phyloP scores from a whole-genome alignment of 805 yeast genomes.

The Yarrowia keelungensis region DNA sequence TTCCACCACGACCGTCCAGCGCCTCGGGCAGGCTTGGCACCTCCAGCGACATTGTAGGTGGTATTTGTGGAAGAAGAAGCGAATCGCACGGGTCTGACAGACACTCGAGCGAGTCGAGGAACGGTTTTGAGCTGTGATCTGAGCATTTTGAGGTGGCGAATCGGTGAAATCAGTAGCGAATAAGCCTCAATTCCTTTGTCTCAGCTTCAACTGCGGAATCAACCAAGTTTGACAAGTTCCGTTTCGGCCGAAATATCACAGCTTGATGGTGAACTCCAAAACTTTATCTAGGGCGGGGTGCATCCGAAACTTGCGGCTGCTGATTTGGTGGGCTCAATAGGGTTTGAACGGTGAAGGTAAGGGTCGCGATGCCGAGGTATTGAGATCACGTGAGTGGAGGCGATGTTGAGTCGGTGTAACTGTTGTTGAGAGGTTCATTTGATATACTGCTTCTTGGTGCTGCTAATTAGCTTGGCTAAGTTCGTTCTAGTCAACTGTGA shows the following conservation, averaged over 20 bases:
- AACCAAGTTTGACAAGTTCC: too few species aligned
- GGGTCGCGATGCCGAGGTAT: too few species aligned
- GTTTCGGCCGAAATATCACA: not conserved
- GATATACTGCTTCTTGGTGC: too few species aligned
- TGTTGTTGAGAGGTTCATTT: too few species aligned
- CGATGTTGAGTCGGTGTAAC: too few species aligned
- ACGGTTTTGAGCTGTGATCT: constrained; percentile 4
- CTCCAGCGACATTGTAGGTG: constrained; percentile 17
- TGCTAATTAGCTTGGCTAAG: too few species aligned
- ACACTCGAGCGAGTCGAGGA: not conserved
- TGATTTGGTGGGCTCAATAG: not conserved
- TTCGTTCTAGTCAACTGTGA: too few species aligned
- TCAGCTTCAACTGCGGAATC: too few species aligned
- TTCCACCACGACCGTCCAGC: constrained; percentile 25
- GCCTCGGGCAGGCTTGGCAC: not conserved
- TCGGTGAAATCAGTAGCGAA: too few species aligned
- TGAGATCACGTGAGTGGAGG: too few species aligned
- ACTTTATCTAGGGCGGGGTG: constrained; percentile 15
- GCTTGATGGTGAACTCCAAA: not conserved
- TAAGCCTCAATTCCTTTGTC: too few species aligned
- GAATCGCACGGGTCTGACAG: not conserved
- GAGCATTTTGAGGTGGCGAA: not conserved
- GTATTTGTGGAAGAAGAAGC: constrained; percentile 8
- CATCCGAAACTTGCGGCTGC: constrained; percentile 14
- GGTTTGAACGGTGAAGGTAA: too few species aligned